A percentile compares a stretch with the other conserved stretches of the same genome.
Evolutionary conservation across 768 basidiomycete species (phyloP).

Genomic region (Russula brevipes): DNA sequence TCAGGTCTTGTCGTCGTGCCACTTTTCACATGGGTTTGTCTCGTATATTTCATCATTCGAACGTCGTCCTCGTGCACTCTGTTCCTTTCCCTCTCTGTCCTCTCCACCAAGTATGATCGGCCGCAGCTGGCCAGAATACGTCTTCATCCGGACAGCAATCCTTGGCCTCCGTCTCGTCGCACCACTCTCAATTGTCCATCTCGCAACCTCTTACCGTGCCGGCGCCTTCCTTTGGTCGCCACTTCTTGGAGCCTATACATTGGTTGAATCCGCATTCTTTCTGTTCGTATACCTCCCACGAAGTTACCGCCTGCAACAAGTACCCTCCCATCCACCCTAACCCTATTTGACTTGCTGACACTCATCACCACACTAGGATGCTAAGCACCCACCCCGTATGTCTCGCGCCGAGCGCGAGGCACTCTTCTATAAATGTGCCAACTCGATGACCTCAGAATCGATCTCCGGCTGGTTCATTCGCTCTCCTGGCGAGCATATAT

Average conservation of each 20-base stretch:
- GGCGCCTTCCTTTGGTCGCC: slow-evolving; percentile 30
- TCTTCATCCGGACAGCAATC: slow-evolving; percentile 48
- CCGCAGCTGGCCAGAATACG: slow-evolving; percentile 41
- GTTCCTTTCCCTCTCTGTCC: background rate
- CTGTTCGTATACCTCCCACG: slow-evolving; percentile 46
- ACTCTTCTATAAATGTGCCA: slow-evolving; percentile 46
- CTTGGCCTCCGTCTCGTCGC: slow-evolving; percentile 43
- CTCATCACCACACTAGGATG: slow-evolving; percentile 27
- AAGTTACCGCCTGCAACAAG: slow-evolving; percentile 44
- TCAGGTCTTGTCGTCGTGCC: too few species aligned
- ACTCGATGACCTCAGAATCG: slow-evolving; percentile 28
- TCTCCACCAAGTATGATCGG: slow-evolving; percentile 31
- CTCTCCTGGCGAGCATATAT: slow-evolving; percentile 29
- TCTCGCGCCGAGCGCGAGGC: slow-evolving; percentile 41
- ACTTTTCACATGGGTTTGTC: slow-evolving; percentile 10
- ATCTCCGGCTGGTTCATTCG: slow-evolving; percentile 53
- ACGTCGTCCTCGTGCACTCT: background rate
- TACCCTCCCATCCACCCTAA: slow-evolving; percentile 27
- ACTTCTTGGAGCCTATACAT: slow-evolving; percentile 35
- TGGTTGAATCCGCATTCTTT: slow-evolving; percentile 47
- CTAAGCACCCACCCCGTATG: slow-evolving; percentile 36
- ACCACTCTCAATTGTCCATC: slow-evolving; percentile 43
- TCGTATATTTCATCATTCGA: too few species aligned
- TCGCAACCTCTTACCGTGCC: slow-evolving; percentile 29
- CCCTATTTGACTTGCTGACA: background rate